Percentiles rank a stretch among this genome's conserved stretches.
Evolutionary conservation across 1,139 yeast species (phyloP).

Genomic region (Candida buenavistaensis): DNA sequence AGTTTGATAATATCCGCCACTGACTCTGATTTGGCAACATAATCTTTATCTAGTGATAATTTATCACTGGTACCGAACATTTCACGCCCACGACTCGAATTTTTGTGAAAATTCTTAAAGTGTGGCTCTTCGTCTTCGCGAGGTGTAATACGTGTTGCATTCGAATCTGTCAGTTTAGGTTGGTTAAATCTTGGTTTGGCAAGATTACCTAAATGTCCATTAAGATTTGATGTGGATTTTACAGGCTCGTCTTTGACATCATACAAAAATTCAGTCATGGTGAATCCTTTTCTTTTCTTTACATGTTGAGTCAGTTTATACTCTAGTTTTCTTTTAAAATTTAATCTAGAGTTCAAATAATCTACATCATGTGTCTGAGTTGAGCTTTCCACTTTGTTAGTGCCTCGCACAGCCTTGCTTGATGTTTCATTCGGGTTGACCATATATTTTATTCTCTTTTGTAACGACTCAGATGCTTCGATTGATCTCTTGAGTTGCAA

Average conservation of each 20-base stretch:
- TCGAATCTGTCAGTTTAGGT: constrained; percentile 5
- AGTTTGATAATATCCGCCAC: constrained; percentile 30
- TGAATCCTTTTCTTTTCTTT: constrained; percentile 25
- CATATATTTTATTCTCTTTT: constrained; percentile 38
- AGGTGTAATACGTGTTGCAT: constrained; percentile 6
- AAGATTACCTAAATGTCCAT: constrained; percentile 35
- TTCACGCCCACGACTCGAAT: constrained; percentile 9
- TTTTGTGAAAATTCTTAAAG: constrained; percentile 14
- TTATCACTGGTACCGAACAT: constrained; percentile 18
- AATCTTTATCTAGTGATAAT: constrained; percentile 29
- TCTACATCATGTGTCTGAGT: constrained; percentile 43
- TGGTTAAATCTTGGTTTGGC: constrained; percentile 28
- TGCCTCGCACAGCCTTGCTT: constrained; percentile 12
- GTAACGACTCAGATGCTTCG: constrained; percentile 36
- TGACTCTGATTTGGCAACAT: constrained; percentile 25
- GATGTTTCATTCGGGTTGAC: constrained; percentile 42
- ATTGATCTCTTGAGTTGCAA: constrained; percentile 40
- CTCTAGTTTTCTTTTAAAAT: constrained; percentile 11
- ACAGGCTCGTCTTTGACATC: constrained; percentile 21
- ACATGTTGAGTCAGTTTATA: not conserved
- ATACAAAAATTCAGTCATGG: constrained; percentile 39
- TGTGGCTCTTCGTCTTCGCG: constrained; percentile 19
- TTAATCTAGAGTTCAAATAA: constrained; percentile 25
- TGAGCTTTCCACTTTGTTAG: constrained; percentile 36
- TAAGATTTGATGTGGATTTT: constrained; percentile 17